Conservation (phyloP, 306 rosid species). For the Crotalaria pallida region DNA sequence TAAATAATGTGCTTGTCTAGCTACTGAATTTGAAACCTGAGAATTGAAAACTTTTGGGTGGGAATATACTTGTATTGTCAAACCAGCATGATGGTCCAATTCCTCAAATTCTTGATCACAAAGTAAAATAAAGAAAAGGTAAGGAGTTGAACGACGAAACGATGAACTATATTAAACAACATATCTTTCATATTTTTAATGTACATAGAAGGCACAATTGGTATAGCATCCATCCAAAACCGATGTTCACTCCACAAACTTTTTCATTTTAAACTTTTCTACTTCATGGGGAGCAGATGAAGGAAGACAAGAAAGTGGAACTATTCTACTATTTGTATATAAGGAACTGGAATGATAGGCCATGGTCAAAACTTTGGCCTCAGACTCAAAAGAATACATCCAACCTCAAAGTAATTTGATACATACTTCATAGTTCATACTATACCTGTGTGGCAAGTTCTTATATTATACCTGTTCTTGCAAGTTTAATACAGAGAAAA, state of each 20-base stretch:
- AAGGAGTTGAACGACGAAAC: background rate
- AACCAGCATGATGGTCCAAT: background rate
- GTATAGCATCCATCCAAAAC: conserved; percentile 10
- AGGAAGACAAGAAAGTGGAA: background rate
- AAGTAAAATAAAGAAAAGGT: background rate
- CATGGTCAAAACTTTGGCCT: conserved; percentile 35
- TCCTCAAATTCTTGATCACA: background rate
- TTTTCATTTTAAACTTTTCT: background rate
- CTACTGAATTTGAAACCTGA: too few relatives aligned
- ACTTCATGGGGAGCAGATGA: background rate
- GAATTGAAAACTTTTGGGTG: too few relatives aligned
- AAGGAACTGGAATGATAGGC: conserved; percentile 6
- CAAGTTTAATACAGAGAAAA: conserved; percentile 2
- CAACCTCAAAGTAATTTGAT: background rate
- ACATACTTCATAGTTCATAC: background rate
- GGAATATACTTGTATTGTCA: too few relatives aligned
- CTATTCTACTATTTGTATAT: conserved; percentile 25
- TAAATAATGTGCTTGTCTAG: too few relatives aligned
- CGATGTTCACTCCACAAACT: background rate
- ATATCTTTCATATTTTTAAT: conserved; percentile 29
- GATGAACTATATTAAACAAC: conserved; percentile 9
- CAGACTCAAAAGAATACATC: conserved; percentile 10
- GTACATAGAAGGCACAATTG: conserved; percentile 46
- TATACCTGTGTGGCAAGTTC: too few relatives aligned
- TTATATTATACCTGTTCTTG: too few relatives aligned